A percentile compares a stretch with the other conserved stretches of the same genome.
Evolutionary conservation across 768 basidiomycete species (phyloP).

Genomic region (Trametes sanguinea): DNA sequence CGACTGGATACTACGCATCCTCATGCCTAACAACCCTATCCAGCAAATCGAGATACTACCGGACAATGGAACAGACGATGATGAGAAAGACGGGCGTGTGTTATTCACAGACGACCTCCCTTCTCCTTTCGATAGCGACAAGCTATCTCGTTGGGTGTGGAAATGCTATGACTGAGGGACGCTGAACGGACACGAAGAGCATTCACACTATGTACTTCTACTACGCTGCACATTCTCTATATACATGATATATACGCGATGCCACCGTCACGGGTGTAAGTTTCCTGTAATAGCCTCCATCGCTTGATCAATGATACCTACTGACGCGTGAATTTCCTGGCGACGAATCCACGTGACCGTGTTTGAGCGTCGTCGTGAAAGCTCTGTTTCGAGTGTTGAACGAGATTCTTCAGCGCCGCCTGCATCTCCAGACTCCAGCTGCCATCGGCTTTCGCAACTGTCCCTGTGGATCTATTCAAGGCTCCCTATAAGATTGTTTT

Average conservation of each 20-base stretch:
- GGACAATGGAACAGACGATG: not conserved
- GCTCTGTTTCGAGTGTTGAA: not conserved
- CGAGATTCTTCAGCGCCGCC: not conserved
- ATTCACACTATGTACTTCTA: not conserved
- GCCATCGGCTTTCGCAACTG: too few relatives aligned
- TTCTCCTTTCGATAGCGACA: not conserved
- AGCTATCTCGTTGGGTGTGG: not conserved
- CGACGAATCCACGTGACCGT: not conserved
- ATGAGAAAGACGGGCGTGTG: not conserved
- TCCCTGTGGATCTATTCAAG: too few relatives aligned
- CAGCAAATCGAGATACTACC: not conserved
- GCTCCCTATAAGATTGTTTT: too few relatives aligned
- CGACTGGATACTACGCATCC: not conserved
- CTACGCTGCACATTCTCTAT: too few relatives aligned
- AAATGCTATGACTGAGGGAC: not conserved
- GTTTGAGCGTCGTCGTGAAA: not conserved
- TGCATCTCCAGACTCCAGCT: not conserved
- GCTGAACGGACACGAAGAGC: not conserved
- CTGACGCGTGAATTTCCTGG: not conserved
- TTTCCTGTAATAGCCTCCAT: too few relatives aligned
- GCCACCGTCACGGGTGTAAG: too few relatives aligned
- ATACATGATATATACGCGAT: too few relatives aligned
- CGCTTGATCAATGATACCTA: too few relatives aligned
- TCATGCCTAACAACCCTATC: not conserved
- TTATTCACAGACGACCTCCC: not conserved